A percentile compares a stretch with the other conserved stretches of the same genome.
These are phyloP conservation scores for Botryotinia narcissicola DNA, from an alignment of 2,329 filamentous ascomycete genomes.

Conservation along the genomic window DNA sequence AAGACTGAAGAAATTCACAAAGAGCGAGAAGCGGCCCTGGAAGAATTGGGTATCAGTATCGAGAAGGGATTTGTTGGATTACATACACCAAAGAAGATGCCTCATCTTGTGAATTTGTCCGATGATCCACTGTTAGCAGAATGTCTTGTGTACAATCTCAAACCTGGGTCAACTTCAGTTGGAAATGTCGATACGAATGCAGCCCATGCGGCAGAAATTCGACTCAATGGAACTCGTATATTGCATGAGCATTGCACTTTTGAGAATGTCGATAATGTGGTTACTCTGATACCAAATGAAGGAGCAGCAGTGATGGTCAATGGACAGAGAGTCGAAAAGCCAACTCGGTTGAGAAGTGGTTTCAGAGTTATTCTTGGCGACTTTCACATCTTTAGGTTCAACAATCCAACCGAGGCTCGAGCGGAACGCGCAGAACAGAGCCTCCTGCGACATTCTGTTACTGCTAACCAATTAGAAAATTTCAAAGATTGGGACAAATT, in stretches of 20 bases:
- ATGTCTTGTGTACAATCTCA: conserved; percentile 96
- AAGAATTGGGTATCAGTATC: conserved; percentile 97
- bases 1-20: conserved; percentile 98
- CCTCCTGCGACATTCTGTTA: conserved; percentile 78
- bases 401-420: conserved; percentile 92
- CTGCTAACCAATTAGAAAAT: conserved; percentile 57
- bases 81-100: conserved; percentile 98
- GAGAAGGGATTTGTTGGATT: conserved; percentile 97
- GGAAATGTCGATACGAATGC: conserved; percentile 87
- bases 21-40: conserved; percentile 88
- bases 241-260: conserved; percentile 90
- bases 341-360: conserved; percentile 82
- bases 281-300: conserved; percentile 85
- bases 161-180: conserved; percentile 89
- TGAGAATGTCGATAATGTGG: conserved; percentile 86
- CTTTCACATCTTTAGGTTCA: conserved; percentile 98
- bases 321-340: conserved; percentile 81
- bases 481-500: conserved; percentile 55
- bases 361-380: conserved; percentile 95
- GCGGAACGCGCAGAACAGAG: conserved; percentile 89
- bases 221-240: conserved; percentile 90
- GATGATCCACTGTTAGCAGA: conserved; percentile 90
- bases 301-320: conserved; percentile 99
- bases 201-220: conserved; percentile 76
- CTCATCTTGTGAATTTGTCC: conserved; percentile 96